Base-by-base conservation (phyloP, 2,329 filamentous ascomycete species). In the Cryphonectria radicalis region DNA sequence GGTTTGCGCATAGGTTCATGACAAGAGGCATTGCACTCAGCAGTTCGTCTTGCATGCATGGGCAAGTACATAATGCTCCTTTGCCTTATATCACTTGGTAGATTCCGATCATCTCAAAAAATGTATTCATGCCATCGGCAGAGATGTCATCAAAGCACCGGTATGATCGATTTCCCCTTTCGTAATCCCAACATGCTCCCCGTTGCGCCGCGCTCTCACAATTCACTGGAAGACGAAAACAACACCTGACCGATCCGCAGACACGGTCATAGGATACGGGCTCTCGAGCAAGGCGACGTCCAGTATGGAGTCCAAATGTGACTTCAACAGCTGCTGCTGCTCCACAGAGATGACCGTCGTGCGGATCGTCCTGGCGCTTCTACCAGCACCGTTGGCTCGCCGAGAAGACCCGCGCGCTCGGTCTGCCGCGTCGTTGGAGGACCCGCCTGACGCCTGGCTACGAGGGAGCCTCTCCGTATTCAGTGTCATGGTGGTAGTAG, bases 231-330 rank as follows among this genome's bases (percentile, higher is more conserved):
- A 97, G 68, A 98, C 91, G 85, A 96, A 97, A 63, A 98, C 90
- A 79, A 95, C 91, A 0, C 96, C 96, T 55, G 91, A 93, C 76
- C 95, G 87, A 84, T 99, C 96, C 68, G 92, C 95, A 75, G 93
- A 97, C 66, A 98, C 86, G 46, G 95, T 92, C 93, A 98, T 98
- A 5, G 92, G 92, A 80, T 97, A 98, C 35, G 96, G 96, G 74
- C 89, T 86, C 83, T 98, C 94, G 75, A 99, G 81, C 77, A 98
- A 83, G n/a, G 92, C 92, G 75, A 98, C 90, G 82, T 98, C 95
- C 77, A 93, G 88, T 72, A 99, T 91, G 4, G 90, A 90, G 81
- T 99, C 96, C 77, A 98, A 81, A 82, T 99, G 96, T 71, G 92
- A 93, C 79, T 90, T 92, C 70, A 98, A 82, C 75, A 99, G 80